phyloP scores from a whole-genome alignment of 257 asterid genomes.

The Linderniella brevidens region DNA sequence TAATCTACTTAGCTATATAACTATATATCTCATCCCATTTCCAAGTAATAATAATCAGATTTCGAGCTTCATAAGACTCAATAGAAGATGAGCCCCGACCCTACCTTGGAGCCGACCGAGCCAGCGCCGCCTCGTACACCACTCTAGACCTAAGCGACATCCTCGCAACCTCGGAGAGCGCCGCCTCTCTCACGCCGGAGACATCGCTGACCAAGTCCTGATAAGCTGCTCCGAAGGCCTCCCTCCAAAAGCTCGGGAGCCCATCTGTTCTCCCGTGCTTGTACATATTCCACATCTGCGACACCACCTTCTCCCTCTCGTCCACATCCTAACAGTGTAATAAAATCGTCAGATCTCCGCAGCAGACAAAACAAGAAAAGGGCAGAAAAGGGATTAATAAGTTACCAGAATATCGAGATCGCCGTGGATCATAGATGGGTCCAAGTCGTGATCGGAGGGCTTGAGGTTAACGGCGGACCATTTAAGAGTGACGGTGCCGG shows the following conservation, averaged over 20 bases:
- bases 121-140: conserved; percentile 21
- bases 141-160: conserved; percentile 52
- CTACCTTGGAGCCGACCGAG: conserved; percentile 21
- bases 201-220: conserved; percentile 63
- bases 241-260: conserved; percentile 77
- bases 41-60: no score
- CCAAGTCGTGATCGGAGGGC: conserved; percentile 30
- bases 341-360: no score
- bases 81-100: no score
- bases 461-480: conserved; percentile 56
- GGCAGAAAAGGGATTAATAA: not conserved
- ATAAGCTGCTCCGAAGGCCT: conserved; percentile 89
- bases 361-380: not conserved
- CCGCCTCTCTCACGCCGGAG: conserved; percentile 26
- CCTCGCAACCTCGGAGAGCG: conserved; percentile 74
- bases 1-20: no score
- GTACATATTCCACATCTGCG: conserved; percentile 85
- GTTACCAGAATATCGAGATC: conserved; percentile 85
- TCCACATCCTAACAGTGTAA: conserved; percentile 47
- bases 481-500: conserved; percentile 76
- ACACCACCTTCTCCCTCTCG: conserved; percentile 74
- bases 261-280: conserved; percentile 37
- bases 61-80: no score
- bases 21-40: not conserved
- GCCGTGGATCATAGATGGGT: conserved; percentile 25